Percentiles rank a stretch among this genome's conserved stretches.
phyloP scores from a whole-genome alignment of 805 yeast genomes.

The Yarrowia divulgata region DNA sequence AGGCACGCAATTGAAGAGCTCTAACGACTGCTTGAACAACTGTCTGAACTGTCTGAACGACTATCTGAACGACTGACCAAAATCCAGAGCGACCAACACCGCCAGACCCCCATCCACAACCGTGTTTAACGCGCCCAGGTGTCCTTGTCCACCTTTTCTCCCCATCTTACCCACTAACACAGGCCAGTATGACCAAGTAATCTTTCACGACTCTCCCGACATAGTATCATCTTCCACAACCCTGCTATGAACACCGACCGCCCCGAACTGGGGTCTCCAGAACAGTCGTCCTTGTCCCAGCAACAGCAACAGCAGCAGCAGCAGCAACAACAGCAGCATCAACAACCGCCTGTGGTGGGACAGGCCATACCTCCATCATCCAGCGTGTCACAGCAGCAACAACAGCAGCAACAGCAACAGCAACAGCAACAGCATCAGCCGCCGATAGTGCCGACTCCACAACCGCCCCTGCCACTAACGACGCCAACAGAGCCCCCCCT shows the following conservation, averaged over 20 bases:
- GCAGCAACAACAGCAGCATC: constrained; percentile 20
- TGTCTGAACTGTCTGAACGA: no score
- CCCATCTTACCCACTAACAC: constrained; percentile 7
- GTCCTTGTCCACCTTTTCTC: no score
- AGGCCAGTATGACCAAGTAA: constrained; percentile 37
- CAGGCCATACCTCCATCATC: constrained; percentile 9
- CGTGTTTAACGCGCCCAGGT: no score
- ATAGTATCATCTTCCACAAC: not conserved
- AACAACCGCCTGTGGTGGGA: constrained; percentile 4
- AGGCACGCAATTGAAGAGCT: no score
- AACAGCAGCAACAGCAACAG: not conserved
- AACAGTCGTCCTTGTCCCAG: constrained; percentile 33
- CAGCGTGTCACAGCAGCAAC: constrained; percentile 8
- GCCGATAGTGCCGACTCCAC: constrained; percentile 30
- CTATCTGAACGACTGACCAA: no score
- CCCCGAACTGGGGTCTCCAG: constrained; percentile 38
- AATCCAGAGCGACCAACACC: not conserved
- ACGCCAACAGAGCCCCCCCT: constrained; percentile 38
- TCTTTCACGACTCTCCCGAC: not conserved
- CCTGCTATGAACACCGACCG: constrained; percentile 34
- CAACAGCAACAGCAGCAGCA: constrained; percentile 40
- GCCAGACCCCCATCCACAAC: not conserved
- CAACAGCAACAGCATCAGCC: constrained; percentile 35
- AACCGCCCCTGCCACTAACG: constrained; percentile 28
- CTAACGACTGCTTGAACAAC: no score